These are phyloP conservation scores for Goffeauzyma gilvescens DNA, from an alignment of 768 basidiomycete species.

Conservation along the genomic window DNA sequence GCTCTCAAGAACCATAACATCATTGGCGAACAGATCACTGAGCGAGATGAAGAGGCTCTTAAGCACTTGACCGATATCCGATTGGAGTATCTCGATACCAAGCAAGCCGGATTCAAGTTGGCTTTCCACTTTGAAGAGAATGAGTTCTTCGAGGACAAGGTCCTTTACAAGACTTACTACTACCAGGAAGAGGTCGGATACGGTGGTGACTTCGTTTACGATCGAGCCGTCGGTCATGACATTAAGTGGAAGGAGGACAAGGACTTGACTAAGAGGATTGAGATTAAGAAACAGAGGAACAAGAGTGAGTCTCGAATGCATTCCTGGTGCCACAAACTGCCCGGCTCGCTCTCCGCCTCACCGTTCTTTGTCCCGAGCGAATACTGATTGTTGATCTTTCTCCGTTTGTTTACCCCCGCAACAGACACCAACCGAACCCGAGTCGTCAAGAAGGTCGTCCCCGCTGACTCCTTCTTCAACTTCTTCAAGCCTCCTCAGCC, in stretches of 20 bases:
- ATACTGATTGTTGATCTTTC: neutral
- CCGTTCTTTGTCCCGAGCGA: neutral
- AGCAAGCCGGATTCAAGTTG: conserved; percentile 65
- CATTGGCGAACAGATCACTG: conserved; percentile 72
- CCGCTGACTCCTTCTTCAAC: conserved; percentile 95
- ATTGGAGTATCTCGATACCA: conserved; percentile 48
- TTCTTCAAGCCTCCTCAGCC: conserved; percentile 76
- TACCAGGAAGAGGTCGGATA: conserved; percentile 84
- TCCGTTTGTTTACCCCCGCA: neutral
- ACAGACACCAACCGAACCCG: conserved; percentile 38
- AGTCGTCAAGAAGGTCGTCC: conserved; percentile 52
- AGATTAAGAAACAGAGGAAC: conserved; percentile 98
- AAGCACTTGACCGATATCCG: conserved; percentile 63
- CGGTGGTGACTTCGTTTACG: conserved; percentile 88
- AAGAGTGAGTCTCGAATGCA: conserved; percentile 50
- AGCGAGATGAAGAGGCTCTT: conserved; percentile 69
- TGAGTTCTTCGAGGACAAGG: conserved; percentile 67
- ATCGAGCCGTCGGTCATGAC: conserved; percentile 72
- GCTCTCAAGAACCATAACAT: conserved; percentile 79
- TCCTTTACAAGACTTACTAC: conserved; percentile 80
- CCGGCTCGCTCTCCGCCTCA: too few relatives aligned
- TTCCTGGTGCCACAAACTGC: too few relatives aligned
- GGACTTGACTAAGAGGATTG: conserved; percentile 88
- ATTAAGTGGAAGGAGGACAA: conserved; percentile 98
- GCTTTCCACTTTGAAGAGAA: conserved; percentile 61